Percentiles rank a stretch among this genome's conserved stretches.
Evolutionary conservation across 495 filamentous ascomycete species (phyloP).

Genomic region (Apiosordaria backusii): DNA sequence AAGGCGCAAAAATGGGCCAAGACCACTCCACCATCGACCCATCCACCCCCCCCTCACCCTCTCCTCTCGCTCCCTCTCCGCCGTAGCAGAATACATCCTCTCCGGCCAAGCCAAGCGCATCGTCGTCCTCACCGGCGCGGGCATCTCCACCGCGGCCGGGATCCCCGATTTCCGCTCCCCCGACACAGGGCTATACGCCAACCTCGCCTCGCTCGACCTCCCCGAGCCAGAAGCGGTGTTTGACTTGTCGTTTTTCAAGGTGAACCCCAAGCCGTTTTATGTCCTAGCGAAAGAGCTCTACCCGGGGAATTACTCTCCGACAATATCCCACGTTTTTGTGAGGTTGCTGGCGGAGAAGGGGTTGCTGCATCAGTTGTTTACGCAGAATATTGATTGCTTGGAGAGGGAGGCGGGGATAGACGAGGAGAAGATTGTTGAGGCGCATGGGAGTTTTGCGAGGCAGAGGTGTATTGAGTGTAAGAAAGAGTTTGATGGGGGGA

Average conservation of each 20-base stretch:
- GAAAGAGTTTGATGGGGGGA: slow-evolving; percentile 60
- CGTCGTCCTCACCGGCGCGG: slow-evolving; percentile 74
- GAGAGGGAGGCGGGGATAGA: slow-evolving; percentile 87
- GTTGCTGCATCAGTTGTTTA: slow-evolving; percentile 80
- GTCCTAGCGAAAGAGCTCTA: slow-evolving; percentile 85
- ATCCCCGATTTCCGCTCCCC: slow-evolving; percentile 77
- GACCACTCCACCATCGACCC: slow-evolving; percentile 56
- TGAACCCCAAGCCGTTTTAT: slow-evolving; percentile 88
- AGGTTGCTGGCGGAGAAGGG: slow-evolving; percentile 67
- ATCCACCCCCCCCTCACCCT: slow-evolving; percentile 61
- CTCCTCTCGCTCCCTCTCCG: slow-evolving; percentile 61
- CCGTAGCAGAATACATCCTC: slow-evolving; percentile 71
- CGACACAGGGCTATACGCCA: slow-evolving; percentile 74
- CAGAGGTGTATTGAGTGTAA: slow-evolving; percentile 91
- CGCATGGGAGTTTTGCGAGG: slow-evolving; percentile 88
- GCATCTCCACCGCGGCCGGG: slow-evolving; percentile 57
- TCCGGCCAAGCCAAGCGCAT: slow-evolving; percentile 62
- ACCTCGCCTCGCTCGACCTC: slow-evolving; percentile 76
- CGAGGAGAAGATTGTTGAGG: slow-evolving; percentile 77
- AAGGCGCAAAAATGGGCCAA: slow-evolving; percentile 41
- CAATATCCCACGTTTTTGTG: slow-evolving; percentile 82
- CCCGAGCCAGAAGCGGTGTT: slow-evolving; percentile 78
- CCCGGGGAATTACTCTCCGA: slow-evolving; percentile 86
- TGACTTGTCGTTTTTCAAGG: slow-evolving; percentile 80
- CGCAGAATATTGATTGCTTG: slow-evolving; percentile 95